These are phyloP conservation scores for Colletotrichum scovillei DNA, from an alignment of 2,329 filamentous ascomycete genomes.

Conservation along the genomic window DNA sequence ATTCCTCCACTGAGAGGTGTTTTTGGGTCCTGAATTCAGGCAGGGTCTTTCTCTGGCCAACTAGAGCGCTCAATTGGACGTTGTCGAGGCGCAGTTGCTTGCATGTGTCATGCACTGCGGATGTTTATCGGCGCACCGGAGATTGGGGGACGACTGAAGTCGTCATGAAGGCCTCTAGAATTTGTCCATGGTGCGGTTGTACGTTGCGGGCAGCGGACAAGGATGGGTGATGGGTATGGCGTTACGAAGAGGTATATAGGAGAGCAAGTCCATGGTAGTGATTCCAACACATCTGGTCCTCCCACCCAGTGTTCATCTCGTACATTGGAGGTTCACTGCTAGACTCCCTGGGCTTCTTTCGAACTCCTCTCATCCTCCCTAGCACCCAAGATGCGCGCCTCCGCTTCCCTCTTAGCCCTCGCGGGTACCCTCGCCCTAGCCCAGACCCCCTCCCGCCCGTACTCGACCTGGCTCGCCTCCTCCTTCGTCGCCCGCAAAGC, in stretches of 20 bases:
- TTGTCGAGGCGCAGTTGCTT: not conserved
- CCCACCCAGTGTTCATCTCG: not conserved
- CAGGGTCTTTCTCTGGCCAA: not conserved
- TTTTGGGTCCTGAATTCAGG: no score
- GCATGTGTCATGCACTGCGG: not conserved
- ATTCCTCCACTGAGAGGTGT: conserved; percentile 22
- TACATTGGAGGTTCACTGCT: no score
- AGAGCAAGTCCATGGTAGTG: not conserved
- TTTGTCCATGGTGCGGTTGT: not conserved
- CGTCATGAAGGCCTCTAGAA: not conserved
- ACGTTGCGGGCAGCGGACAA: not conserved
- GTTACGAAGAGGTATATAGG: not conserved
- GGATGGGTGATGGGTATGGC: no score
- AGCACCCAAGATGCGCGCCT: not conserved
- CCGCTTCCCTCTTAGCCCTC: not conserved
- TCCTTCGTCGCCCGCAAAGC: conserved; percentile 22
- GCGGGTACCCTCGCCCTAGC: not conserved
- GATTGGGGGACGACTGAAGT: not conserved
- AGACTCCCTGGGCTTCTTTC: no score
- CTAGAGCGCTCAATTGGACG: not conserved
- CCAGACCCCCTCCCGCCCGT: not conserved
- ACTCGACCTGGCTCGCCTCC: conserved; percentile 27
- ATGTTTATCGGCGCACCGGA: not conserved
- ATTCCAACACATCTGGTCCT: not conserved
- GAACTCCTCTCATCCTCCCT: not conserved